Conservation (phyloP, 2,329 filamentous ascomycete genomes). For the Rhexocercosporidium sp. region DNA sequence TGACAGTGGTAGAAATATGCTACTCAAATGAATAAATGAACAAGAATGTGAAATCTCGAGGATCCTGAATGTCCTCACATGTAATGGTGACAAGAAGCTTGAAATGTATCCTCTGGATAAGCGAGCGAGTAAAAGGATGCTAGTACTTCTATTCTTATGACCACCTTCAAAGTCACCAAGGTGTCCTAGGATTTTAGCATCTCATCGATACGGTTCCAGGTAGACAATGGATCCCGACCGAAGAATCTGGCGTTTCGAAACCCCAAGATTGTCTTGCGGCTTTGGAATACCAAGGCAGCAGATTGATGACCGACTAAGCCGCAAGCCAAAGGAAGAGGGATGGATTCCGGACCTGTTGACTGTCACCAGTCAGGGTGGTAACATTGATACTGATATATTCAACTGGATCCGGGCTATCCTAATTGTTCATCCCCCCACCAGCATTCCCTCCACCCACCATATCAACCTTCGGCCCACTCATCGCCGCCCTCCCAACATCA, state of each 20-base stretch:
- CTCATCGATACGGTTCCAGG: not conserved
- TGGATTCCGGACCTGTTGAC: not conserved
- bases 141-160: not conserved
- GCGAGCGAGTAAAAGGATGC: not conserved
- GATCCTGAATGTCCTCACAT: not conserved
- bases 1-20: not conserved
- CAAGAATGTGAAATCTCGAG: not conserved
- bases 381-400: not conserved
- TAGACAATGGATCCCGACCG: no score
- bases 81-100: not conserved
- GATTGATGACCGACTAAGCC: not conserved
- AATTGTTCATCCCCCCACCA: not conserved
- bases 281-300: no score
- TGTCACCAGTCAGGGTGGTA: not conserved
- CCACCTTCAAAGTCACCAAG: not conserved
- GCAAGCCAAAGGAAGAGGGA: no score
- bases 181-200: not conserved
- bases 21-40: not conserved
- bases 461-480: constrained; percentile 32
- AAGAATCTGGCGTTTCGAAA: no score
- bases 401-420: constrained; percentile 4
- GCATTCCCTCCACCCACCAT: not conserved
- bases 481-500: constrained; percentile 38
- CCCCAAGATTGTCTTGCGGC: no score
- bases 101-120: not conserved